Evolutionary conservation across 2,329 filamentous ascomycete species (phyloP), one percentile per base, ranked within the genome.

Genomic region (Bipolaris zeicola): DNA sequence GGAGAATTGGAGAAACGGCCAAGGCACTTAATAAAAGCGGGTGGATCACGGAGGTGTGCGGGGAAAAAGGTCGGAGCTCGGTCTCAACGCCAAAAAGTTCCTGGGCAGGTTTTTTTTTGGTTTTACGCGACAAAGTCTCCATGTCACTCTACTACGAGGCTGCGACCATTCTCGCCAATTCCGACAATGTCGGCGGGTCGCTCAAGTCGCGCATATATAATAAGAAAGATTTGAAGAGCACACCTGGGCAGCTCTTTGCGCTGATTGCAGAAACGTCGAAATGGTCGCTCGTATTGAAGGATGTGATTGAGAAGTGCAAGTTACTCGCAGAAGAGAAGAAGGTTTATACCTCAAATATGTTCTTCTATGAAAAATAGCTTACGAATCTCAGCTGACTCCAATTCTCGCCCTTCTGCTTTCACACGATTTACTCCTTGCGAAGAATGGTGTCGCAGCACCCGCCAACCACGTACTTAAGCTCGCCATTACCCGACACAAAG

Each of bases 71-170:
- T 58, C 51, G 55, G 51, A 38, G 46, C 46, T 58, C 52, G 50
- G 54, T 34, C 44, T 20, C 36, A 37, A 38, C 31, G 43, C 54
- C 54, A 48, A 57, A 52, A 57, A 46, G 50, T 53, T 52, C 43
- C 48, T 36, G 53, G 38, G 24, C 51, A 38, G 28, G 28, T 11
- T 31, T 28, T 41, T 41, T 24, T 41, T 38, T 16, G 18, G n/a
- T 48, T 22, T 43, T 6, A 55, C 28, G 38, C 42, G 39, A 51
- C 31, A 31, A 11, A 61, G 59, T 54, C 49, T 37, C 65, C 68
- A 98, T 98, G 94, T 96, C 93, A 45, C 88, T 99, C 54, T 99
- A 99, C 76, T 90, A 96, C 74, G 95, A 98, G 80, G 90, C 93
- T 6, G 92, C 90, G 3, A 83, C 87, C 13, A 81, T 97, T 34